phyloP scores from a whole-genome alignment of 2,329 filamentous ascomycete species.

The Ceratocystis albifundus region DNA sequence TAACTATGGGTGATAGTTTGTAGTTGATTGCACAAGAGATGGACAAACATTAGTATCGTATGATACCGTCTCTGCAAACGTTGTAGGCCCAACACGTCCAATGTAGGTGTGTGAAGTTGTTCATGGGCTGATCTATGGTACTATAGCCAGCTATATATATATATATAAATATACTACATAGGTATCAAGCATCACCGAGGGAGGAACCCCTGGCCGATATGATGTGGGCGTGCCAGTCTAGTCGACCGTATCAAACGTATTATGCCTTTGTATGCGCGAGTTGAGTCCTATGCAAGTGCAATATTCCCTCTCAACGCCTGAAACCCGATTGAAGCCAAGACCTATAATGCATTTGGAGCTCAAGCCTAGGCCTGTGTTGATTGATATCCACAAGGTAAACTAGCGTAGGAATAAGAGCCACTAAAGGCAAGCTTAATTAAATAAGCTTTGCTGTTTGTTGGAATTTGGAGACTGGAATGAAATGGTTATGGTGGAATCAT shows the following conservation, averaged over 20 bases:
- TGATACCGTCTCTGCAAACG: too few relatives aligned
- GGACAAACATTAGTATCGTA: too few relatives aligned
- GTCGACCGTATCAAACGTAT: not conserved
- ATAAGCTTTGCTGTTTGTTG: not conserved
- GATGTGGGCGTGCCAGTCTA: not conserved
- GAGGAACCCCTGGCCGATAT: not conserved
- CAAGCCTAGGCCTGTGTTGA: not conserved
- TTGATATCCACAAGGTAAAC: not conserved
- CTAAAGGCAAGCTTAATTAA: slow-evolving; percentile 1
- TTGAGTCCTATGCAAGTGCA: too few relatives aligned
- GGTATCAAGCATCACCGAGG: not conserved
- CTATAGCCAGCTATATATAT: not conserved
- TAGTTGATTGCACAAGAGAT: not conserved
- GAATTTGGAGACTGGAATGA: not conserved
- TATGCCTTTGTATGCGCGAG: too few relatives aligned
- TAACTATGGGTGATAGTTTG: not conserved
- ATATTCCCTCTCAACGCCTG: not conserved
- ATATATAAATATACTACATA: not conserved
- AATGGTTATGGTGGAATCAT: not conserved
- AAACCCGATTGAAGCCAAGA: not conserved
- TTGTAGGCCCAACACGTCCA: too few relatives aligned
- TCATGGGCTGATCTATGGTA: not conserved
- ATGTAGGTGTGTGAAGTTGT: not conserved
- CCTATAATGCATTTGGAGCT: not conserved
- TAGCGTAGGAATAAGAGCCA: not conserved